phyloP scores from a whole-genome alignment of 1,284 basidiomycete species.

The Hymenochaete sp. region DNA sequence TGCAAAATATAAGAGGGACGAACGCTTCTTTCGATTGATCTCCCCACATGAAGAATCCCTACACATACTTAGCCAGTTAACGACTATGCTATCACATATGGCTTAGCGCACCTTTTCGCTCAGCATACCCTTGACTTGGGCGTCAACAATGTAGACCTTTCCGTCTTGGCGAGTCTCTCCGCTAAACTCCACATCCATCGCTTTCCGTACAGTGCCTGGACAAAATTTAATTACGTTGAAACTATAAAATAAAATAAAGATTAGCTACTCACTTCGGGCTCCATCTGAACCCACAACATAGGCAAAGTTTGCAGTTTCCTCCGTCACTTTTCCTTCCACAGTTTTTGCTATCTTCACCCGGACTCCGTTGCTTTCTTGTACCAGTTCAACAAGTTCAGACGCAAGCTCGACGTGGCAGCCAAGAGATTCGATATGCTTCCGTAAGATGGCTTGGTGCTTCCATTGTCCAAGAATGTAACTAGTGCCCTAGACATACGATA shows the following conservation, averaged over 20 bases:
- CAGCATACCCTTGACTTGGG: conserved; percentile 27
- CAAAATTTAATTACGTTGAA: not conserved
- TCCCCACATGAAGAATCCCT: not conserved
- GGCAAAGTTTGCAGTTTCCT: conserved; percentile 3
- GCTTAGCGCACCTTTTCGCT: too few species aligned
- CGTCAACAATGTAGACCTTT: conserved; percentile 33
- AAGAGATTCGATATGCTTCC: conserved; percentile 12
- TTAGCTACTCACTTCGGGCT: conserved; percentile 24
- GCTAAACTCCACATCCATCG: conserved; percentile 35
- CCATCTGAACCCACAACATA: conserved; percentile 32
- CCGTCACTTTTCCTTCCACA: not conserved
- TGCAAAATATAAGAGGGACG: not conserved
- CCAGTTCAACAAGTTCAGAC: conserved; percentile 7
- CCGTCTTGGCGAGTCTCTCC: conserved; percentile 33
- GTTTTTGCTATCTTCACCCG: conserved; percentile 4
- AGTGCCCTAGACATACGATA: not conserved
- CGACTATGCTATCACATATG: too few species aligned
- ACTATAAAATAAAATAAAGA: not conserved
- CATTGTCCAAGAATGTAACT: conserved; percentile 11
- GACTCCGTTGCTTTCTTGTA: conserved; percentile 9
- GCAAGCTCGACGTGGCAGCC: conserved; percentile 14
- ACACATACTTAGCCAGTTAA: too few species aligned
- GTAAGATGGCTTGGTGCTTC: conserved; percentile 11
- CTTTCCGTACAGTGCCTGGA: conserved; percentile 28
- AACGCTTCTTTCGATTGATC: not conserved